Evolutionary conservation across 2,329 filamentous ascomycete genomes (phyloP).

Genomic region (Diaporthe aspalathi): DNA sequence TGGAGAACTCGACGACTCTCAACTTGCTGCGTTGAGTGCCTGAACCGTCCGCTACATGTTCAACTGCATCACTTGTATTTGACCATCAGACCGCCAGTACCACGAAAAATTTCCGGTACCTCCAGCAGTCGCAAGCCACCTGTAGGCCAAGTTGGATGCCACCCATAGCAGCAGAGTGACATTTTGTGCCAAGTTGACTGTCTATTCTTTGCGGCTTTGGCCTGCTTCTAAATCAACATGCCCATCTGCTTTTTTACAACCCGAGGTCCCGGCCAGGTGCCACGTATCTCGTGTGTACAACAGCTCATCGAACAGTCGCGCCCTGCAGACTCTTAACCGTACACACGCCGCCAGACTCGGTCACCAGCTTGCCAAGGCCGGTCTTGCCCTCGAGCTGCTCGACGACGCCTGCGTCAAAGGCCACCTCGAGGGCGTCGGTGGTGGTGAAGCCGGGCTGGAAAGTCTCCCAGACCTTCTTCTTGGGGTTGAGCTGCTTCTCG

Average conservation of each 20-base stretch:
- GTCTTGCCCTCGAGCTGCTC: constrained; percentile 78
- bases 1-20: neutral
- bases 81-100: too few relatives aligned
- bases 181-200: neutral
- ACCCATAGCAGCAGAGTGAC: too few relatives aligned
- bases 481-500: constrained; percentile 93
- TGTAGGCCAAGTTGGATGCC: neutral
- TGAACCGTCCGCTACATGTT: neutral
- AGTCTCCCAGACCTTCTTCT: constrained; percentile 99
- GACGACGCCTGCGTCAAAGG: constrained; percentile 83
- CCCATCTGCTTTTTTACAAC: neutral
- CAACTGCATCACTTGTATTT: neutral
- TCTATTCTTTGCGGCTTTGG: neutral
- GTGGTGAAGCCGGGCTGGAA: constrained; percentile 98
- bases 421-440: constrained; percentile 82
- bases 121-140: too few relatives aligned
- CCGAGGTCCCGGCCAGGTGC: neutral
- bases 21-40: neutral
- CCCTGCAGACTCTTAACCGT: constrained; percentile 84
- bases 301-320: constrained; percentile 80
- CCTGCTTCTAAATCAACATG: neutral
- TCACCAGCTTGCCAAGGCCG: constrained; percentile 76
- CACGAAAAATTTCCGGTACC: too few relatives aligned
- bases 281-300: neutral
- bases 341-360: constrained; percentile 82